Evolutionary conservation across 108 stramenopile species (phyloP).

Genomic region (Aurantiochytrium sp.): DNA sequence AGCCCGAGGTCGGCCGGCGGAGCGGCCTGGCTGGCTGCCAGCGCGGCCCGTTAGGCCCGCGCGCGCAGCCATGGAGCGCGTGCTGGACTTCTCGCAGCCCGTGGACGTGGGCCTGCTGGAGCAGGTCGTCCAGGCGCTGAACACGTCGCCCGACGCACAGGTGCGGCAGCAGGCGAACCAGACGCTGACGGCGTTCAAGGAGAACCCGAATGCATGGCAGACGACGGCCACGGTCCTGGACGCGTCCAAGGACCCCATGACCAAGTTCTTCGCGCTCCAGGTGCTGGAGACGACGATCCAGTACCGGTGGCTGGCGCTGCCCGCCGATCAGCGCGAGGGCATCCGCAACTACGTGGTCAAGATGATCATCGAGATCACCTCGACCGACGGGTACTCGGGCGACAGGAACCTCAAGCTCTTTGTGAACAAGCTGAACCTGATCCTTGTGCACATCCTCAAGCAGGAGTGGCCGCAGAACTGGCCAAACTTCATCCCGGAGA

Average conservation of each 20-base stretch:
- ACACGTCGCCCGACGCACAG: slow-evolving; percentile 50
- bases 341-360: slow-evolving; percentile 93
- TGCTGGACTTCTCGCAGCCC: slow-evolving; percentile 58
- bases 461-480: slow-evolving; percentile 99
- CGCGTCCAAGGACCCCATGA: slow-evolving; percentile 40
- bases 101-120: slow-evolving; percentile 57
- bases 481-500: slow-evolving; percentile 94
- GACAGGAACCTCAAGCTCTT: background rate
- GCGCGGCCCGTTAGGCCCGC: too few species aligned
- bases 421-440: slow-evolving; percentile 83
- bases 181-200: background rate
- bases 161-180: slow-evolving; percentile 20
- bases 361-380: slow-evolving; percentile 78
- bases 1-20: too few species aligned
- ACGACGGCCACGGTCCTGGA: background rate
- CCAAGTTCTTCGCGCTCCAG: slow-evolving; percentile 53
- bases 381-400: background rate
- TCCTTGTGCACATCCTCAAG: slow-evolving; percentile 95
- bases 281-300: slow-evolving; percentile 53
- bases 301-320: slow-evolving; percentile 56
- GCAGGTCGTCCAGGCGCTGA: slow-evolving; percentile 51
- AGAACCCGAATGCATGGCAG: background rate
- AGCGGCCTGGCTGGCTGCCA: too few species aligned
- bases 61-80: slow-evolving; percentile 51
- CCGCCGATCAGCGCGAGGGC: slow-evolving; percentile 78